A percentile compares a stretch with the other conserved stretches of the same genome.
These are phyloP conservation scores for Fraxinus ornus DNA, from an alignment of 305 asterid species.

Conservation along the genomic window DNA sequence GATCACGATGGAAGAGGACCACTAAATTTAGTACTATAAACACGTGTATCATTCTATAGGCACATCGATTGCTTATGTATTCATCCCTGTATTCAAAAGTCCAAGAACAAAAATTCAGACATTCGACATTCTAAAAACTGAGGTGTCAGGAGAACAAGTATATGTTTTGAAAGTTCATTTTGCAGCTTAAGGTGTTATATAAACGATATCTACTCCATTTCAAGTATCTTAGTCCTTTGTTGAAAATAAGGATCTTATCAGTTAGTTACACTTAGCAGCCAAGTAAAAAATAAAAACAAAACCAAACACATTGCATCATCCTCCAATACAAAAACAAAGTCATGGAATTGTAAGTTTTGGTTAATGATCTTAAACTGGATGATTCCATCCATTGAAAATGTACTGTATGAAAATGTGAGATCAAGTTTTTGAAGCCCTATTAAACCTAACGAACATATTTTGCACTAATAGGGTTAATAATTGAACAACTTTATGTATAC, in stretches of 20 bases:
- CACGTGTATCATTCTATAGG: neutral
- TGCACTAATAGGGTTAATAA: neutral
- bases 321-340: neutral
- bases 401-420: neutral
- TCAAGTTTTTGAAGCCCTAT: neutral
- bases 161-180: neutral
- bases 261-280: neutral
- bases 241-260: neutral
- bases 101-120: neutral
- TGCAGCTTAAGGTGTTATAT: neutral
- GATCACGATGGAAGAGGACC: conserved; percentile 4
- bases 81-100: neutral
- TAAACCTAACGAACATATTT: neutral
- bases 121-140: neutral
- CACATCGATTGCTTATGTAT: neutral
- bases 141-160: neutral
- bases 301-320: neutral
- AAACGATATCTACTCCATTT: neutral
- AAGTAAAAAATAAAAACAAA: neutral
- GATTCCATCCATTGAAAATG: neutral
- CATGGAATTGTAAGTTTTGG: neutral
- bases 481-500: neutral
- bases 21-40: neutral
- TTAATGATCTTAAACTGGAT: neutral
- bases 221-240: neutral